These are phyloP conservation scores for Saturnispora sanitii DNA, from an alignment of 805 yeast genomes.

Conservation along the genomic window DNA sequence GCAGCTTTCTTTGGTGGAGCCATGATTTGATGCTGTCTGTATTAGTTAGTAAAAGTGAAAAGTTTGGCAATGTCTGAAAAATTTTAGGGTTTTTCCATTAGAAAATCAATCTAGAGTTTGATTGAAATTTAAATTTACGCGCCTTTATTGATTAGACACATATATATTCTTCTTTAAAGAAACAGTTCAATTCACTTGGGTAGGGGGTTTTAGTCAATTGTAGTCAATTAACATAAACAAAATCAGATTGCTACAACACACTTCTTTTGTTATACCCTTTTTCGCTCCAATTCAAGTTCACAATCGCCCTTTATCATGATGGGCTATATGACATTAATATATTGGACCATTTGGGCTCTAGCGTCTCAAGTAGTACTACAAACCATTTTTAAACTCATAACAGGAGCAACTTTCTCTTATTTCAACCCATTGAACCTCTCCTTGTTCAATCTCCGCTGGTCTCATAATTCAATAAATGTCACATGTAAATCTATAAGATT, in stretches of 20 bases:
- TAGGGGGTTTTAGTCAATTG: no score
- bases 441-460: slow-evolving; percentile 4
- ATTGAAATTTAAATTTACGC: no score
- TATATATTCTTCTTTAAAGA: no score
- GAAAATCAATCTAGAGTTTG: no score
- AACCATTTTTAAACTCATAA: not conserved
- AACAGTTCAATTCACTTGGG: no score
- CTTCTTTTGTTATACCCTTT: no score
- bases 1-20: slow-evolving; percentile 48
- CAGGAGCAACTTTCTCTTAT: not conserved
- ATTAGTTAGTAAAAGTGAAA: not conserved
- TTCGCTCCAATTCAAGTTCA: no score
- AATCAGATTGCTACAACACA: no score
- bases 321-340: not conserved
- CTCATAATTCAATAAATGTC: not conserved
- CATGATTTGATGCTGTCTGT: slow-evolving; percentile 30
- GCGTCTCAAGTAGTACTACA: not conserved
- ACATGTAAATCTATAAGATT: slow-evolving; percentile 1
- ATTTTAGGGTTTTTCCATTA: no score
- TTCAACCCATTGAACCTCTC: slow-evolving; percentile 10
- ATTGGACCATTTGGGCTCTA: slow-evolving; percentile 3
- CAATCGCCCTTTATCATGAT: not conserved
- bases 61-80: not conserved
- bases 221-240: no score
- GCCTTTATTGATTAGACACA: no score